Conservation (phyloP, 2,329 filamentous ascomycete species). For the Paecilomyces dactylethromorphus region DNA sequence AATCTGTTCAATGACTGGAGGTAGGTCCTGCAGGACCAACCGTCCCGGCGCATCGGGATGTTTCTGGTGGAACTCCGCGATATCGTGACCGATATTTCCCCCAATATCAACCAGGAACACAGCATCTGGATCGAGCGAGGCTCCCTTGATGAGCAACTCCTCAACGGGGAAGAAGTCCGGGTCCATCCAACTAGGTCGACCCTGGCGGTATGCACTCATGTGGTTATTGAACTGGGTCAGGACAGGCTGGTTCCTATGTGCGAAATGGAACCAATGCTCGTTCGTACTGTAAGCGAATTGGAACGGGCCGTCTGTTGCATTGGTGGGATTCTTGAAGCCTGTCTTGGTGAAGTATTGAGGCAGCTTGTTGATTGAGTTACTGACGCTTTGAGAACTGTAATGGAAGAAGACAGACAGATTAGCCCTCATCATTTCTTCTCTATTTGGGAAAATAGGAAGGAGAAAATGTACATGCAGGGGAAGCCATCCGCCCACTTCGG, state of each 20-base stretch:
- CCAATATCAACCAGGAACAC: constrained; percentile 39
- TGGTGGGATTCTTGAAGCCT: background rate
- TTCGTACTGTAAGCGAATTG: constrained; percentile 21
- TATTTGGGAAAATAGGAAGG: background rate
- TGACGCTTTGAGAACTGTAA: background rate
- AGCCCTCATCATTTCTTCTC: too few relatives aligned
- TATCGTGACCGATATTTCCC: constrained; percentile 36
- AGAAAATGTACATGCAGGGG: constrained; percentile 15
- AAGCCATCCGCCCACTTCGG: constrained; percentile 16
- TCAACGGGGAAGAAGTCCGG: constrained; percentile 22
- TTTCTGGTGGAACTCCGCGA: constrained; percentile 30
- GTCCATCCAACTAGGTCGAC: constrained; percentile 4
- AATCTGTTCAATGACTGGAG: constrained; percentile 26
- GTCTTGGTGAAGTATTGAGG: background rate
- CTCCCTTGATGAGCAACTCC: constrained; percentile 10
- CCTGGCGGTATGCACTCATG: constrained; percentile 3
- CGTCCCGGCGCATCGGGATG: constrained; percentile 33
- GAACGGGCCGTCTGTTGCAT: background rate
- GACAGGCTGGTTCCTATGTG: background rate
- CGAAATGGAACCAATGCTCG: background rate
- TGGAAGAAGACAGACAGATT: background rate
- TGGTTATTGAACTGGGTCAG: constrained; percentile 1
- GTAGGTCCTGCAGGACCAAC: constrained; percentile 45
- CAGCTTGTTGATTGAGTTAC: background rate
- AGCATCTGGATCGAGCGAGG: constrained; percentile 4